Evolutionary conservation across 2,329 filamentous ascomycete genomes (phyloP).

Genomic region (Sphaerostilbella broomeana): DNA sequence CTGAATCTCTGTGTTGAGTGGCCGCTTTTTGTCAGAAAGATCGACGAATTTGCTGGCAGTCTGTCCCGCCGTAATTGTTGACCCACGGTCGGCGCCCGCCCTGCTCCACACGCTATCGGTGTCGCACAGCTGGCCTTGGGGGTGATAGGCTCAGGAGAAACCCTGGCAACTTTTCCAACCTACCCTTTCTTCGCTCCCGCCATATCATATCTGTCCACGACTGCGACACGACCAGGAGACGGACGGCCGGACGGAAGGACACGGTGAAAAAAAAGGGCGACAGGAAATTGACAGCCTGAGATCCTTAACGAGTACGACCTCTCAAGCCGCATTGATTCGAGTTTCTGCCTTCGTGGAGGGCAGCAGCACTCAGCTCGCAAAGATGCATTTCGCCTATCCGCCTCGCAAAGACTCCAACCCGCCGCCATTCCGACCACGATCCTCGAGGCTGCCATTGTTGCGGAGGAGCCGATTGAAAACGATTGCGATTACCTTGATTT

Average conservation of each 20-base stretch:
- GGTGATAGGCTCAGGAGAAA: conserved; percentile 6
- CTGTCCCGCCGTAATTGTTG: neutral
- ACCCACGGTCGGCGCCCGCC: neutral
- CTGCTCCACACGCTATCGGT: conserved; percentile 1
- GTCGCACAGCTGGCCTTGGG: conserved; percentile 8
- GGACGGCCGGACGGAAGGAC: neutral
- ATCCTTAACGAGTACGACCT: neutral
- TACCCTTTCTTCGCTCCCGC: neutral
- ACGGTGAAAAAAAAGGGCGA: neutral
- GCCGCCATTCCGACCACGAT: conserved; percentile 60
- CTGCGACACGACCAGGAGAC: neutral
- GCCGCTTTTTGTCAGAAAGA: neutral
- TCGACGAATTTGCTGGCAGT: neutral
- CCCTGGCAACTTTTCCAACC: neutral
- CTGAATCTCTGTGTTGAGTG: neutral
- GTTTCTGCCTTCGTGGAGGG: no score
- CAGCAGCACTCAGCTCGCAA: conserved; percentile 20
- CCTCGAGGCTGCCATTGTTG: conserved; percentile 45
- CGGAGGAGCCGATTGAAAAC: conserved; percentile 59
- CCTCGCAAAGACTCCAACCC: conserved; percentile 76
- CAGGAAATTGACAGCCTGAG: neutral
- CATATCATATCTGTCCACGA: neutral
- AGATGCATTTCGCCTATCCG: conserved; percentile 87
- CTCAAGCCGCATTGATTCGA: no score
- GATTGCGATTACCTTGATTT: conserved; percentile 47